These are phyloP conservation scores for Psilocybe cubensis DNA, from an alignment of 768 basidiomycete genomes.

Conservation along the genomic window DNA sequence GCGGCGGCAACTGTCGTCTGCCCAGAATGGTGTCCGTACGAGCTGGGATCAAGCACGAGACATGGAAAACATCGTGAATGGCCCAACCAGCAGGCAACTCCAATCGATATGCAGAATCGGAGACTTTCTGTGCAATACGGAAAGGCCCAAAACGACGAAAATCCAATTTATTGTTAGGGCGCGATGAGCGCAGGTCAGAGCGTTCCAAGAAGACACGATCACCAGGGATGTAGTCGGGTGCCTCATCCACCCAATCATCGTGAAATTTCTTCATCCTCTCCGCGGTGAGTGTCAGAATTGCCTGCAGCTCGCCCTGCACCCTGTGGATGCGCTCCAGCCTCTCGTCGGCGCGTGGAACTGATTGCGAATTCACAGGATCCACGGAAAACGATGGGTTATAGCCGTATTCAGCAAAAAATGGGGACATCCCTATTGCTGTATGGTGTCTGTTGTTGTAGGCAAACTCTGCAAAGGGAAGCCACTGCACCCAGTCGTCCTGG, in stretches of 20 bases:
- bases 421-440: too few relatives aligned
- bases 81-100: not conserved
- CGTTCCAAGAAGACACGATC: not conserved
- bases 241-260: not conserved
- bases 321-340: not conserved
- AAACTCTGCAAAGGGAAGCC: too few relatives aligned
- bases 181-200: too few relatives aligned
- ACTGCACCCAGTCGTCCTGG: too few relatives aligned
- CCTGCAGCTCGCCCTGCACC: not conserved
- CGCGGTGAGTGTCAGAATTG: not conserved
- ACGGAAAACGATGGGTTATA: not conserved
- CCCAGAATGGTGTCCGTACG: not conserved
- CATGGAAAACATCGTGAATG: slow-evolving; percentile 2
- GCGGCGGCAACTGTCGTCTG: not conserved
- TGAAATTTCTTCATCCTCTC: slow-evolving; percentile 2
- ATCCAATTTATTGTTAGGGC: too few relatives aligned
- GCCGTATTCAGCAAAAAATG: not conserved
- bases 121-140: not conserved
- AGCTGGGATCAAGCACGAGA: slow-evolving; percentile 1
- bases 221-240: not conserved
- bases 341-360: not conserved
- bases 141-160: too few relatives aligned
- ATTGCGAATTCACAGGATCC: not conserved
- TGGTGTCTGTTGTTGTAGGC: too few relatives aligned
- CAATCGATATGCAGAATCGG: not conserved